A percentile compares a stretch with the other conserved stretches of the same genome.
Conservation (phyloP, 1,284 basidiomycete species). For the Irpex lacteus region DNA sequence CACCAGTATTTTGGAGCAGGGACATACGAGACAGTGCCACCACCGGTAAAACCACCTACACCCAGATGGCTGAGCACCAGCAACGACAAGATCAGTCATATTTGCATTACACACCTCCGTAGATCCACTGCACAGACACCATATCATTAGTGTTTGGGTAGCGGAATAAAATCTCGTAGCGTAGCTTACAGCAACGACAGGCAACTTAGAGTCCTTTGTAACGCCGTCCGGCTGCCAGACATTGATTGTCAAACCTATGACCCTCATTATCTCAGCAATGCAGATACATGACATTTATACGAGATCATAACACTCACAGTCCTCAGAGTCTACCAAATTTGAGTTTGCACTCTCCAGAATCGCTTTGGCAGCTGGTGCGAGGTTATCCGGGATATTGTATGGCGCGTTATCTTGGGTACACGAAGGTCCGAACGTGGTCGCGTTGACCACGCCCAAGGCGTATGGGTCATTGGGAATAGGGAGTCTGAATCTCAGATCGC, state of each 20-base stretch:
- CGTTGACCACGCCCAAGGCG: neutral
- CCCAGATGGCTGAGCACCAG: neutral
- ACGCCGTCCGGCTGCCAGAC: conserved; percentile 45
- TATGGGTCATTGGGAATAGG: conserved; percentile 5
- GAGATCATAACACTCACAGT: neutral
- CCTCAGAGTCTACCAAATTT: neutral
- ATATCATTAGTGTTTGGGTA: neutral
- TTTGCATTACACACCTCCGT: conserved; percentile 37
- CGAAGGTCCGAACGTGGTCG: neutral
- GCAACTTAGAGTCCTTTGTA: conserved; percentile 38
- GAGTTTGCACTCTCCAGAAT: neutral
- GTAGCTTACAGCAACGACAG: conserved; percentile 49
- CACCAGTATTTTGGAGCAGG: neutral
- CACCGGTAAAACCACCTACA: conserved; percentile 5
- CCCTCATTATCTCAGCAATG: too few species aligned
- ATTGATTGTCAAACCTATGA: conserved; percentile 45
- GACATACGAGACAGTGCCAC: conserved; percentile 3
- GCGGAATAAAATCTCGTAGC: neutral
- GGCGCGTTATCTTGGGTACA: neutral
- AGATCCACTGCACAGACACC: conserved; percentile 40
- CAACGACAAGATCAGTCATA: too few species aligned
- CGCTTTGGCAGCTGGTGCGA: neutral
- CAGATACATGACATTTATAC: too few species aligned
- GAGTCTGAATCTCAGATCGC: neutral
- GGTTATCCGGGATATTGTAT: neutral